Conservation (phyloP, 169 alveolate genomes). For the Plasmodium gaboni region DNA sequence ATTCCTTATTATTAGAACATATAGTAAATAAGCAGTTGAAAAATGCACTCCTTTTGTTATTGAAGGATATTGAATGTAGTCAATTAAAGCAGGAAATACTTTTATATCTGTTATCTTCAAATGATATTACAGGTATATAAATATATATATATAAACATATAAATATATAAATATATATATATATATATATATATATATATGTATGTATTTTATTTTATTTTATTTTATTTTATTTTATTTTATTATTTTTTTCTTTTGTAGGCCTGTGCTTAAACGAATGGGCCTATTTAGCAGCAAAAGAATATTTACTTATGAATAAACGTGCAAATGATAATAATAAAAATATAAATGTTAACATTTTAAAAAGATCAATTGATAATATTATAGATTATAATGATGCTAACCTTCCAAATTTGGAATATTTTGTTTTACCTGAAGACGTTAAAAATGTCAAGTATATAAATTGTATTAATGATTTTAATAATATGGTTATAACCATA, state of each 20-base stretch:
- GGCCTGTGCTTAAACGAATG: conserved; percentile 43
- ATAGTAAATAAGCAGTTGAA: conserved; percentile 44
- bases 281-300: conserved; percentile 33
- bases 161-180: background rate
- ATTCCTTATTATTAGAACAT: conserved; percentile 22
- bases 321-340: background rate
- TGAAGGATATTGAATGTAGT: conserved; percentile 6
- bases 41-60: conserved; percentile 55
- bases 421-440: conserved; percentile 55
- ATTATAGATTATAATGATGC: background rate
- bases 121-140: conserved; percentile 36
- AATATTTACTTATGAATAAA: conserved; percentile 24
- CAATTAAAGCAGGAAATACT: conserved; percentile 30
- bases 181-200: background rate
- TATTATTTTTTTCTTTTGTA: background rate
- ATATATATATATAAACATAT: no score
- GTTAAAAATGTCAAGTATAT: conserved; percentile 28
- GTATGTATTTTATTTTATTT: background rate
- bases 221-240: background rate
- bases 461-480: conserved; percentile 13
- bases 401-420: conserved; percentile 1
- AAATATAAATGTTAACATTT: background rate
- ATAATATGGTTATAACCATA: conserved; percentile 26
- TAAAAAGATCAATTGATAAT: background rate
- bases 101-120: background rate